A percentile compares a stretch with the other conserved stretches of the same genome.
Evolutionary conservation across 805 yeast species (phyloP).

Genomic region (Kluyveromyces aestuarii): DNA sequence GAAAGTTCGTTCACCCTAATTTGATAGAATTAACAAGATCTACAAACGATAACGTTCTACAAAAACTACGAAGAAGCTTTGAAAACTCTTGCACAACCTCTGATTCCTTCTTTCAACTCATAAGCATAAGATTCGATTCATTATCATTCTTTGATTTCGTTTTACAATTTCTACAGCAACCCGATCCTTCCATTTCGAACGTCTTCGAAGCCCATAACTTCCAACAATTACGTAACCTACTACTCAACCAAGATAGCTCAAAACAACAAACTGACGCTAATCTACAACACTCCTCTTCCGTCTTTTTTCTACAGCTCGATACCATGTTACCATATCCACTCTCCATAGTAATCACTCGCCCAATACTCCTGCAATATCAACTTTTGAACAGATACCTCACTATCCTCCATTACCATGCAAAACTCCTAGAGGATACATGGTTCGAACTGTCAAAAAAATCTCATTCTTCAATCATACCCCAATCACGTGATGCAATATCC

Average conservation of each 20-base stretch:
- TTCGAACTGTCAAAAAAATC: conserved; percentile 35
- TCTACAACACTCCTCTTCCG: conserved; percentile 6
- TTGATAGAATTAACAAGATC: conserved; percentile 36
- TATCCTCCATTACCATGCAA: conserved; percentile 53
- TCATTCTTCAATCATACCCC: not conserved
- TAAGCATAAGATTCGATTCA: not conserved
- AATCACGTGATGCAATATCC: not conserved
- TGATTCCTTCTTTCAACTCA: not conserved
- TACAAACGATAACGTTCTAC: conserved; percentile 43
- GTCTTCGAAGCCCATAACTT: conserved; percentile 1
- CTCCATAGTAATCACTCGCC: conserved; percentile 62
- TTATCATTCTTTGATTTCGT: conserved; percentile 9
- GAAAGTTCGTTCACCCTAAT: conserved; percentile 15
- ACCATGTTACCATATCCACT: conserved; percentile 78
- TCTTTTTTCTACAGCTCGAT: conserved; percentile 47
- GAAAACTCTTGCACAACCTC: conserved; percentile 3
- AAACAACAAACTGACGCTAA: not conserved
- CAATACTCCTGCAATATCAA: conserved; percentile 70
- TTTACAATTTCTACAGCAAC: conserved; percentile 3
- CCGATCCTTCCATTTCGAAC: not conserved
- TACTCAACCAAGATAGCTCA: not conserved
- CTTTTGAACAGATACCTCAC: conserved; percentile 64
- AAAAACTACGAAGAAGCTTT: conserved; percentile 31
- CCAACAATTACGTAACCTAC: conserved; percentile 1
- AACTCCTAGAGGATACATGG: conserved; percentile 61